Percentiles rank a stretch among this genome's conserved stretches.
These are phyloP conservation scores for Alternaria sp. DNA, from an alignment of 2,329 filamentous ascomycete species.

Conservation along the genomic window DNA sequence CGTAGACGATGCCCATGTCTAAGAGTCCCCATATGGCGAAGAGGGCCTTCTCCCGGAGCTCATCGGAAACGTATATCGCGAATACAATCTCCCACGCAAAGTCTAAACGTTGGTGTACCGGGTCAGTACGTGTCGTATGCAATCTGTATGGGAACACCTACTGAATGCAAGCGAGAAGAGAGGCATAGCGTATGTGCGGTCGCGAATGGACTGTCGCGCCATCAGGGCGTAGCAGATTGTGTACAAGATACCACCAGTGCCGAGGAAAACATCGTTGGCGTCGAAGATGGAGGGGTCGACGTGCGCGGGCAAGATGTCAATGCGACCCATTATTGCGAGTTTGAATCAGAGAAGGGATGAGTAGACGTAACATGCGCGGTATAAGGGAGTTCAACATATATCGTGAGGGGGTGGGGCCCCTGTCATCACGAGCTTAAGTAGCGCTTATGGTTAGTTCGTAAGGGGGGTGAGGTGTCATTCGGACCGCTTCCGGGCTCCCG, in stretches of 20 bases:
- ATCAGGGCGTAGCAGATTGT: constrained; percentile 55
- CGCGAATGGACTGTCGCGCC: constrained; percentile 54
- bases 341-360: background rate
- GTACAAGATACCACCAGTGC: constrained; percentile 22
- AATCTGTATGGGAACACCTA: background rate
- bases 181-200: constrained; percentile 59
- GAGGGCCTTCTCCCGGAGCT: constrained; percentile 52
- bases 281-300: constrained; percentile 18
- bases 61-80: constrained; percentile 56
- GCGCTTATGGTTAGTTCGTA: background rate
- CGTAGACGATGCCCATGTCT: constrained; percentile 57
- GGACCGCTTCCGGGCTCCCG: background rate
- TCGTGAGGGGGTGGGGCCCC: background rate
- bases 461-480: background rate
- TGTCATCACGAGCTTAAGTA: background rate
- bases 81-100: constrained; percentile 62
- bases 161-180: constrained; percentile 56
- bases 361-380: background rate
- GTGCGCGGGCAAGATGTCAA: constrained; percentile 22
- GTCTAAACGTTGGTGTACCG: constrained; percentile 27
- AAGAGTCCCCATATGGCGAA: constrained; percentile 59
- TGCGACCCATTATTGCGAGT: background rate
- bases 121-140: background rate
- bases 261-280: constrained; percentile 19
- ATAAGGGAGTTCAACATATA: background rate